phyloP scores from a whole-genome alignment of 768 basidiomycete species.

The Crepidotus variabilis region DNA sequence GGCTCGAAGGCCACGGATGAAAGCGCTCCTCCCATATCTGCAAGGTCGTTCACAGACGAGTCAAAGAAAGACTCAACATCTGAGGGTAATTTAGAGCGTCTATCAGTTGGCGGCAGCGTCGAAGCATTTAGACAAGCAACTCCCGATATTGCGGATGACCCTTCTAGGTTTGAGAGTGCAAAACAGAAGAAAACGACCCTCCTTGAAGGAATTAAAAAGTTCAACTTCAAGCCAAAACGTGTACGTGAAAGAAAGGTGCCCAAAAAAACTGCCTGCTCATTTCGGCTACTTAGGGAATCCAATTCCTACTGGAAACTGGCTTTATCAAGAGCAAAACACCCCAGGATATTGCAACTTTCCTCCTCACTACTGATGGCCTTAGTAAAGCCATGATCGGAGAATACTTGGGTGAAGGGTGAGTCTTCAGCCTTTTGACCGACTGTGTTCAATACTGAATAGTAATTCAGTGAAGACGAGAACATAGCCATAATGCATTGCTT shows the following conservation, averaged over 20 bases:
- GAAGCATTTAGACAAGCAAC: slow-evolving; percentile 66
- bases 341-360: slow-evolving; percentile 77
- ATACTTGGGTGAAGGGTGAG: slow-evolving; percentile 93
- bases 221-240: slow-evolving; percentile 98
- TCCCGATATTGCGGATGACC: slow-evolving; percentile 85
- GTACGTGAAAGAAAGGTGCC: slow-evolving; percentile 38
- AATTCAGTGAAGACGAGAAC: slow-evolving; percentile 76
- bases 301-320: slow-evolving; percentile 84
- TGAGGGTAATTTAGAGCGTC: slow-evolving; percentile 53
- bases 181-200: slow-evolving; percentile 96
- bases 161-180: slow-evolving; percentile 87
- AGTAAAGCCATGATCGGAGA: slow-evolving; percentile 97
- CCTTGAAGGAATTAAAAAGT: slow-evolving; percentile 93
- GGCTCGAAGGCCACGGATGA: slow-evolving; percentile 44
- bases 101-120: slow-evolving; percentile 44
- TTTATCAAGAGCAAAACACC: slow-evolving; percentile 76
- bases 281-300: slow-evolving; percentile 60
- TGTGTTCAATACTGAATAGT: slow-evolving; percentile 2
- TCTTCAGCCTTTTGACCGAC: background rate
- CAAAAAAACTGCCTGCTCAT: background rate
- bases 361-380: slow-evolving; percentile 86
- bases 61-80: slow-evolving; percentile 47
- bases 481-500: slow-evolving; percentile 97
- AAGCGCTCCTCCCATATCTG: slow-evolving; percentile 29
- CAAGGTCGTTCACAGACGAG: slow-evolving; percentile 54